A percentile compares a stretch with the other conserved stretches of the same genome.
Evolutionary conservation across 176 grass and related monocot genomes (phyloP).

Genomic region (Eragrostis curvula): DNA sequence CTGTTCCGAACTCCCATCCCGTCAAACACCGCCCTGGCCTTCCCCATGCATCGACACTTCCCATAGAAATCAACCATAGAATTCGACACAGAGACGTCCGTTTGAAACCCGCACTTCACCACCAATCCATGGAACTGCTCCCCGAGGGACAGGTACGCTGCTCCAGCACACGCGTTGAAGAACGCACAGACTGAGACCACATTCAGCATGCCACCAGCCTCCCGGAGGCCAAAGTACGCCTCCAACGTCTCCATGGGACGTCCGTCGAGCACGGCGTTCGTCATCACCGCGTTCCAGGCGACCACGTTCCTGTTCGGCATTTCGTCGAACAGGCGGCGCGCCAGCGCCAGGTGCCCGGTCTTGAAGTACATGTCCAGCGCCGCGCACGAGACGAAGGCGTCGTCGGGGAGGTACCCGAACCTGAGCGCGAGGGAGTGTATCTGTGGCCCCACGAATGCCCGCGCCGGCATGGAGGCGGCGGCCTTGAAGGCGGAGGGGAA

Average conservation of each 20-base stretch:
- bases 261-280: conserved; percentile 63
- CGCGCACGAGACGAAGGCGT: conserved; percentile 72
- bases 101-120: conserved; percentile 48
- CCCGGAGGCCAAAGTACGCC: conserved; percentile 56
- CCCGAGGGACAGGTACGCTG: conserved; percentile 46
- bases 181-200: conserved; percentile 74
- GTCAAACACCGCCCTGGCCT: conserved; percentile 67
- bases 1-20: conserved; percentile 60
- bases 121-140: conserved; percentile 67
- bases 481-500: conserved; percentile 80
- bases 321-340: conserved; percentile 64
- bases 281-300: conserved; percentile 82
- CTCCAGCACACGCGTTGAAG: conserved; percentile 68
- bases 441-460: conserved; percentile 26
- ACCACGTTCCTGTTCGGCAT: conserved; percentile 69
- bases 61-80: conserved; percentile 79
- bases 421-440: conserved; percentile 50
- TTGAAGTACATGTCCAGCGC: conserved; percentile 92
- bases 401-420: conserved; percentile 50
- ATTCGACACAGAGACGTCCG: conserved; percentile 61
- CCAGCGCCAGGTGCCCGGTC: conserved; percentile 49
- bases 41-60: conserved; percentile 53
- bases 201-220: conserved; percentile 44
- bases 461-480: conserved; percentile 27
- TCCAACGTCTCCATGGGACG: conserved; percentile 55